Conservation (phyloP, 768 basidiomycete genomes). For the Pholiota molesta region DNA sequence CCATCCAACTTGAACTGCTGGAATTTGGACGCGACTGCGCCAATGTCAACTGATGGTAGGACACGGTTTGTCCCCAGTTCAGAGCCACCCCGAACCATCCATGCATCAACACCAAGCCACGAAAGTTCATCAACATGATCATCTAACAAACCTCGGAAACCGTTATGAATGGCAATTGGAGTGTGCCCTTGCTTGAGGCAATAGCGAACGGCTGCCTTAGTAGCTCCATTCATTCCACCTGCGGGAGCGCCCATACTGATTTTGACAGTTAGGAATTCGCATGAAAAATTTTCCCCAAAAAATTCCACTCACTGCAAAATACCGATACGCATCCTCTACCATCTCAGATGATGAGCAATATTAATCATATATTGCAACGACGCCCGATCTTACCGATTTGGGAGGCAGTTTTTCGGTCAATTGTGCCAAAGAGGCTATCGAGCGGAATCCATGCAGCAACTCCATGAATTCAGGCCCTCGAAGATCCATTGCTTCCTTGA, state of each 20-base stretch:
- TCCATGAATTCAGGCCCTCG: constrained; percentile 93
- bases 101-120: constrained; percentile 97
- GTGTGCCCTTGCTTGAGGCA: constrained; percentile 91
- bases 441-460: constrained; percentile 81
- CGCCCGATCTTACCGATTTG: constrained; percentile 39
- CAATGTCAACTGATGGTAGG: constrained; percentile 85
- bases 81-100: constrained; percentile 95
- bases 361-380: constrained; percentile 1
- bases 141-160: constrained; percentile 93
- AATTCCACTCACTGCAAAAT: constrained; percentile 76
- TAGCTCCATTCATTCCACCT: constrained; percentile 98
- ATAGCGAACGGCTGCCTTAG: constrained; percentile 91
- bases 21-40: constrained; percentile 88
- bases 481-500: constrained; percentile 82
- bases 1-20: constrained; percentile 81
- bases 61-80: constrained; percentile 97
- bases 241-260: constrained; percentile 93
- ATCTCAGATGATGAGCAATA: constrained; percentile 15
- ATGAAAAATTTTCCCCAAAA: neutral
- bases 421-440: constrained; percentile 65
- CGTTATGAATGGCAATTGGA: constrained; percentile 93
- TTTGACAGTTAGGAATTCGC: neutral
- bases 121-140: constrained; percentile 84
- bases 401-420: constrained; percentile 52
- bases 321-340: constrained; percentile 74